These are phyloP conservation scores for Pyrus hybrid DNA, from an alignment of 331 rosid species.

Conservation along the genomic window DNA sequence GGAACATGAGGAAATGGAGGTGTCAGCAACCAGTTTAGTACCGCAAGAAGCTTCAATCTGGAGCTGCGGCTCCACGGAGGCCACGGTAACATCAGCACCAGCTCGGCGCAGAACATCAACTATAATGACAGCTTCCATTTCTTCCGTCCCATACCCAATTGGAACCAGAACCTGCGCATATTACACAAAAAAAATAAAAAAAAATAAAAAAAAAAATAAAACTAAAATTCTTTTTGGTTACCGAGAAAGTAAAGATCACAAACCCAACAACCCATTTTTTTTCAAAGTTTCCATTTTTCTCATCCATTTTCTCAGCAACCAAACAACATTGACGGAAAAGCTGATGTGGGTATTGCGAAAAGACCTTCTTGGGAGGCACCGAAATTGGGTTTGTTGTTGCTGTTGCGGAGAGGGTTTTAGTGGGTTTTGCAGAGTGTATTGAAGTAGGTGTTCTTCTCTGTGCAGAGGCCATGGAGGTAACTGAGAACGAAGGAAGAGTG, in stretches of 20 bases:
- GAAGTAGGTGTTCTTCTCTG: constrained; percentile 20
- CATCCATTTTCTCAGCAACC: not conserved
- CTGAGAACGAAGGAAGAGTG: constrained; percentile 10
- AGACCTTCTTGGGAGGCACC: constrained; percentile 49
- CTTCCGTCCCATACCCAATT: constrained; percentile 84
- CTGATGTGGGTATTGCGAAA: constrained; percentile 1
- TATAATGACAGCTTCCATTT: constrained; percentile 89
- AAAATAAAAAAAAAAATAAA: too few relatives aligned
- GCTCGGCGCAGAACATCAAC: constrained; percentile 86
- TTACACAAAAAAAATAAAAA: not conserved
- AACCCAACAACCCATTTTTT: not conserved
- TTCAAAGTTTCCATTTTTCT: not conserved
- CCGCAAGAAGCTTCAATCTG: constrained; percentile 72
- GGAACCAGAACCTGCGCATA: constrained; percentile 67
- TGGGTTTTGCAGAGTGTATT: constrained; percentile 31
- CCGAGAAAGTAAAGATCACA: not conserved
- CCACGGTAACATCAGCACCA: constrained; percentile 85
- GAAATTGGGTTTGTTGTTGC: constrained; percentile 10
- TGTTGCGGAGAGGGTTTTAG: constrained; percentile 23
- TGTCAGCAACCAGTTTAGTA: constrained; percentile 66
- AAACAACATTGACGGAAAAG: not conserved
- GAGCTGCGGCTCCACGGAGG: constrained; percentile 80
- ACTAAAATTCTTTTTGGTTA: not conserved
- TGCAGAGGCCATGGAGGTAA: constrained; percentile 20
- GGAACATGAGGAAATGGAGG: constrained; percentile 53